These are phyloP conservation scores for Pythium biforme DNA, from an alignment of 352 stramenopile species.

Conservation along the genomic window DNA sequence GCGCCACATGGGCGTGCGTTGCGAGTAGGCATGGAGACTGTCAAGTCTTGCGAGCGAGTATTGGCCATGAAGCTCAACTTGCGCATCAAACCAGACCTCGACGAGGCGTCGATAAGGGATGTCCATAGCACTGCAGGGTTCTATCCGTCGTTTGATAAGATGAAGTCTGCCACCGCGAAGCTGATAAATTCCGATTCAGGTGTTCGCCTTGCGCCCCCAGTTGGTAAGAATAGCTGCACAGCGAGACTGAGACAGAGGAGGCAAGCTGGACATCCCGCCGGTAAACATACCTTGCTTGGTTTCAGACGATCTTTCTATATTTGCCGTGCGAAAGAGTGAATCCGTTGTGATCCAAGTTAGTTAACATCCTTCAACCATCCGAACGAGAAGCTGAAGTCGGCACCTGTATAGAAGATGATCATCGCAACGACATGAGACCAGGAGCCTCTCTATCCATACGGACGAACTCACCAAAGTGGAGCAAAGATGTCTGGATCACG, in stretches of 20 bases:
- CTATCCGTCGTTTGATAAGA: not conserved
- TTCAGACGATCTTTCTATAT: no score
- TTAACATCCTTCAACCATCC: no score
- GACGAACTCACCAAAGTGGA: not conserved
- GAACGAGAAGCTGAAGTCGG: slow-evolving; percentile 1
- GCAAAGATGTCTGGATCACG: slow-evolving; percentile 4
- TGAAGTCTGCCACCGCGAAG: not conserved
- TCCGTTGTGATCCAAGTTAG: not conserved
- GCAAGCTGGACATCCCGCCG: no score
- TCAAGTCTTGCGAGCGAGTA: slow-evolving; percentile 8
- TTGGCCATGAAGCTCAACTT: slow-evolving; percentile 9
- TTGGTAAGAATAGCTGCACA: no score
- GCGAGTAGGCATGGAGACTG: not conserved
- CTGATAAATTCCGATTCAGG: no score
- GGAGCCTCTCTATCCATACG: not conserved
- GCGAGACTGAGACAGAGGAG: no score
- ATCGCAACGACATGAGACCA: not conserved
- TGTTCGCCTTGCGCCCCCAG: no score
- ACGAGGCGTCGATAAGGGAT: not conserved
- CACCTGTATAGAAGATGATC: not conserved
- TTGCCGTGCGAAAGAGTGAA: not conserved
- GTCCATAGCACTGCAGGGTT: not conserved
- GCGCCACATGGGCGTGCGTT: slow-evolving; percentile 1
- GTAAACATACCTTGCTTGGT: no score
- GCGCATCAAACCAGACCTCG: not conserved